Evolutionary conservation across 345 rosid genomes (phyloP), one percentile per base, ranked within the genome.

Genomic region (Litchi chinensis): DNA sequence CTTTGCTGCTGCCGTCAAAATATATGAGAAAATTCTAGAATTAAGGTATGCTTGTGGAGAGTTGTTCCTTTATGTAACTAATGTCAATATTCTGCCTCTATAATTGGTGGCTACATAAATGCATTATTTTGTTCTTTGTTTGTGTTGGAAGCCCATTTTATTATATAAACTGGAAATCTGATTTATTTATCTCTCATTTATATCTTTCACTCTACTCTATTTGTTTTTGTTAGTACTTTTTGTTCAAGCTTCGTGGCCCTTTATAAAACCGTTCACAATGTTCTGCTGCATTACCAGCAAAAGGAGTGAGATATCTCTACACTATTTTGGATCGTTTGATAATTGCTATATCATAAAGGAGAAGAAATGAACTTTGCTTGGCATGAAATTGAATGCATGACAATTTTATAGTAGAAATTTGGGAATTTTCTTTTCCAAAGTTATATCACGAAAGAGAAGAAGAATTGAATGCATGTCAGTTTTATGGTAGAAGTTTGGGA

Each of bases 21-120:
- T 90, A 80, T 96, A 90, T 81, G 83, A 89, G 86, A 90, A 89
- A 83, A 89, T 92, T 76, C 83, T 93, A 82, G 97, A 92, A 77
- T 67, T 89, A 80, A 88, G 99, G 99, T 95, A 92, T 59, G 89
- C 62, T 82, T 76, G n/a, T 78, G 69, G 26, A 46, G 8, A 9
- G 19, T 63, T 32, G 19, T 26, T 18, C 16, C 70, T 15, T 18
- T 68, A 65, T 56, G 74, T 59, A 43, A 68, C 43, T 65, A 28
- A 7, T 48, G 28, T 68, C 37, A 75, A 69, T 75, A 26, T 60
- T 70, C 32, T 46, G 40, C 57, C 10, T 52, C 62, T 37, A 39
- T 46, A 41, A 24, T 59, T 76, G 18, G 57, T 40, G 76, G 59
- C 44, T 22, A 44, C 8, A 59, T 54, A 54, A 19, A 28, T 43